Conservation (phyloP, 345 rosid species). For the Aquilaria yunnanensis region DNA sequence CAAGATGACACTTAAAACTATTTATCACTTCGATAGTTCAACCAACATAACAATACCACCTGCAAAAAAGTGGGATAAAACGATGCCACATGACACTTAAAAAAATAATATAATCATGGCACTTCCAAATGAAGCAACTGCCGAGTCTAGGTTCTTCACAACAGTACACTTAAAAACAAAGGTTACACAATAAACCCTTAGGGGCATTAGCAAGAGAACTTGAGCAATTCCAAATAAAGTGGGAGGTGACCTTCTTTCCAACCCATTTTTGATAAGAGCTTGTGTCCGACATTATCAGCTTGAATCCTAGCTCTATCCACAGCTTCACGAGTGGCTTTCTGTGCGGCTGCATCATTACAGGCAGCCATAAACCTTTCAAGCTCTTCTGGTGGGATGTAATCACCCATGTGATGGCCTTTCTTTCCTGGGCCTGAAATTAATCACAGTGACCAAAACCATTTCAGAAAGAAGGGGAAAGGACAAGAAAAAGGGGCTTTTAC, state of each 20-base stretch:
- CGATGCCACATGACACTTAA: neutral
- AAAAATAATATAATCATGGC: neutral
- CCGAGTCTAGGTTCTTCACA: too few relatives aligned
- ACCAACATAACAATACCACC: neutral
- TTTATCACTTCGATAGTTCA: too few relatives aligned
- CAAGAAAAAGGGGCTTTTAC: slow-evolving; percentile 10
- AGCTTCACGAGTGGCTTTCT: slow-evolving; percentile 60
- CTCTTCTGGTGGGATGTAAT: slow-evolving; percentile 89
- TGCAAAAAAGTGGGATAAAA: neutral
- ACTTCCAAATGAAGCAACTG: neutral
- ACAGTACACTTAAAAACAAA: too few relatives aligned
- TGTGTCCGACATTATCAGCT: slow-evolving; percentile 97
- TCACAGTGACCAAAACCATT: neutral
- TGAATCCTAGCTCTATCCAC: slow-evolving; percentile 81
- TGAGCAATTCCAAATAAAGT: neutral
- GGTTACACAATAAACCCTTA: too few relatives aligned
- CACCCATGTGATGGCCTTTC: slow-evolving; percentile 99
- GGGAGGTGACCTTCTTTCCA: slow-evolving; percentile 88
- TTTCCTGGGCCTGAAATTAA: slow-evolving; percentile 32
- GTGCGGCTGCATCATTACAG: slow-evolving; percentile 74
- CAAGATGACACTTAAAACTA: too few relatives aligned
- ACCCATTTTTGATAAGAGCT: slow-evolving; percentile 93
- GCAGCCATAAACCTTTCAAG: slow-evolving; percentile 83
- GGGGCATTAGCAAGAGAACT: too few relatives aligned
- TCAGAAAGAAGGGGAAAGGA: neutral